A percentile compares a stretch with the other conserved stretches of the same genome.
These are phyloP conservation scores for Ustulina deusta DNA, from an alignment of 2,329 filamentous ascomycete genomes.

Conservation along the genomic window DNA sequence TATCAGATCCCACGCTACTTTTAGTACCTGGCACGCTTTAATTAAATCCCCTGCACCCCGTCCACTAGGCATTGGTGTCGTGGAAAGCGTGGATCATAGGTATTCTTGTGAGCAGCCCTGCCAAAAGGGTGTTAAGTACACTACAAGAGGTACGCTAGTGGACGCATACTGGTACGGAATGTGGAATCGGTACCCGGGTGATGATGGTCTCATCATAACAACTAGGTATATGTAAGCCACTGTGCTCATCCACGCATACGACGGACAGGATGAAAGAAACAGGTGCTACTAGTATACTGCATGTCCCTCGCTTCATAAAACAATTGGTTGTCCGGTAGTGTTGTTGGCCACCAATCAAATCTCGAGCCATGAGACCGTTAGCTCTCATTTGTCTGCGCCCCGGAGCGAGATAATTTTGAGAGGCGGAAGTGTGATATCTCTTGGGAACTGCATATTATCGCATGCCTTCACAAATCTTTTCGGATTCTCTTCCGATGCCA, in stretches of 20 bases:
- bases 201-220: background rate
- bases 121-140: constrained; percentile 1
- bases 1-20: constrained; percentile 12
- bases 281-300: constrained; percentile 3
- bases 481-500: constrained; percentile 19
- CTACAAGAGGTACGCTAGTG: background rate
- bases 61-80: background rate
- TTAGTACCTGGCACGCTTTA: constrained; percentile 21
- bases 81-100: constrained; percentile 9
- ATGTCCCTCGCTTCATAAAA: constrained; percentile 16
- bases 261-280: constrained; percentile 7
- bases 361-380: background rate
- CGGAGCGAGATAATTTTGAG: constrained; percentile 15
- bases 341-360: constrained; percentile 26
- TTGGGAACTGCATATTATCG: constrained; percentile 15
- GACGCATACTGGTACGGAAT: background rate
- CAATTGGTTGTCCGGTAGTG: constrained; percentile 23
- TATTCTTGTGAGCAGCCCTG: constrained; percentile 10
- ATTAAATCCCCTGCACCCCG: constrained; percentile 25
- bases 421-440: constrained; percentile 29
- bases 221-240: background rate
- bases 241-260: background rate
- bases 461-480: constrained; percentile 21
- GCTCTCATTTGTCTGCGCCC: constrained; percentile 26
- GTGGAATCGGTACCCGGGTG: background rate